phyloP scores from a whole-genome alignment of 495 filamentous ascomycete species.

The Ramalina intermedia region DNA sequence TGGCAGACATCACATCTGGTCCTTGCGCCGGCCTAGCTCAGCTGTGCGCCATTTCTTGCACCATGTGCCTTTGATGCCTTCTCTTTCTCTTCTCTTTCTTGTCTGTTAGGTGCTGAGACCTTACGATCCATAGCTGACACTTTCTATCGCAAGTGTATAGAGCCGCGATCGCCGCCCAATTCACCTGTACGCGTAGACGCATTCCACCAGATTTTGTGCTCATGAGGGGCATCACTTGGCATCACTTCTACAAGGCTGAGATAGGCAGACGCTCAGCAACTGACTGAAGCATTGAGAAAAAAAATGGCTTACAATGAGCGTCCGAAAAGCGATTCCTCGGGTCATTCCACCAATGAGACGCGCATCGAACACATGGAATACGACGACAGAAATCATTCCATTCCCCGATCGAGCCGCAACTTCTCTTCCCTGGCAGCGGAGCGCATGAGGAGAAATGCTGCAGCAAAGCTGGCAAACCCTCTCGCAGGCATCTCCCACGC shows the following conservation, averaged over 20 bases:
- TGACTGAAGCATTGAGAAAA: background rate
- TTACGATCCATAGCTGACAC: background rate
- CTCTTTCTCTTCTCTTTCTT: background rate
- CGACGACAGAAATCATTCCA: constrained; percentile 7
- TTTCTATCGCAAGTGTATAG: background rate
- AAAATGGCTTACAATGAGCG: background rate
- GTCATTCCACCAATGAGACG: background rate
- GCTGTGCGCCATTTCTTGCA: background rate
- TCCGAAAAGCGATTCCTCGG: background rate
- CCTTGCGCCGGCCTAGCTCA: background rate
- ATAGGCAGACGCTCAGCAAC: background rate
- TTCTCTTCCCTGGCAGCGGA: constrained; percentile 26
- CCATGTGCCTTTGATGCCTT: background rate
- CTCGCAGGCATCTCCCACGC: constrained; percentile 46
- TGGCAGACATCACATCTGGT: background rate
- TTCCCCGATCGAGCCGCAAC: constrained; percentile 1
- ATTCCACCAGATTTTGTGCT: too few species aligned
- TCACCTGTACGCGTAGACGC: background rate
- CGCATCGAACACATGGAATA: constrained; percentile 2
- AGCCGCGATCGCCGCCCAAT: background rate
- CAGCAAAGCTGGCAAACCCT: constrained; percentile 56
- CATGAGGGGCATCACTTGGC: too few species aligned
- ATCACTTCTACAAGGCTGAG: too few species aligned
- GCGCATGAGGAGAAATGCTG: constrained; percentile 35
- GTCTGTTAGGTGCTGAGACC: background rate